These are phyloP conservation scores for Leccinum incarnatum DNA, from an alignment of 768 basidiomycete genomes.

Conservation along the genomic window DNA sequence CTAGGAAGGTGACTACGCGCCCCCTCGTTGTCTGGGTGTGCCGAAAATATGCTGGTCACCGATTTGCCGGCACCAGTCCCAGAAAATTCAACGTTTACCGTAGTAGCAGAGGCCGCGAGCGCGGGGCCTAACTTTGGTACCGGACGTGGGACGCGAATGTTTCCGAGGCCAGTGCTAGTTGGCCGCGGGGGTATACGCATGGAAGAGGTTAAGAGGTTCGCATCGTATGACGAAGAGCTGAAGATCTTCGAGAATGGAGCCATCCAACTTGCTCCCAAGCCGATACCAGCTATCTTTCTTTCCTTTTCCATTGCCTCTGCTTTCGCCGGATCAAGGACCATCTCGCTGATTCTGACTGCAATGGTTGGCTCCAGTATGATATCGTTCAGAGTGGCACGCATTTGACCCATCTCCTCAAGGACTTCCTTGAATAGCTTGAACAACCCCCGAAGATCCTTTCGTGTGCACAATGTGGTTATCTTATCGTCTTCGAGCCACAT, in stretches of 20 bases:
- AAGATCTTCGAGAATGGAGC: constrained; percentile 84
- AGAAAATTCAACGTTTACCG: constrained; percentile 95
- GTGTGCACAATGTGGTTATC: constrained; percentile 55
- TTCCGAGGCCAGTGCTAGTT: constrained; percentile 24
- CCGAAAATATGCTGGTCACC: constrained; percentile 42
- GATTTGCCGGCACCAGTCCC: constrained; percentile 63
- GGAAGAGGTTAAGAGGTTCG: constrained; percentile 4
- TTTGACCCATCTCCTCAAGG: constrained; percentile 76
- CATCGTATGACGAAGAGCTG: constrained; percentile 36
- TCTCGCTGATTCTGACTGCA: constrained; percentile 69
- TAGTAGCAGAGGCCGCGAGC: constrained; percentile 82
- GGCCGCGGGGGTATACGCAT: constrained; percentile 28
- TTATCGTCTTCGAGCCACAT: constrained; percentile 73
- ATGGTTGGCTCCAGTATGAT: constrained; percentile 83
- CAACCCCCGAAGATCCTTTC: constrained; percentile 78
- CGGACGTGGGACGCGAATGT: constrained; percentile 38
- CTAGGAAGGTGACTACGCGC: constrained; percentile 9
- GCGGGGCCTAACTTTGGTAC: constrained; percentile 84
- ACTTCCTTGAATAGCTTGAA: constrained; percentile 85
- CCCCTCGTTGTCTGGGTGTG: constrained; percentile 25
- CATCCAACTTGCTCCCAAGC: constrained; percentile 65
- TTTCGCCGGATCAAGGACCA: constrained; percentile 60
- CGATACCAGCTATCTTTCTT: constrained; percentile 28
- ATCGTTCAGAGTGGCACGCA: constrained; percentile 84
- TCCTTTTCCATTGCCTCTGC: constrained; percentile 40